Evolutionary conservation across 2,329 filamentous ascomycete species (phyloP), one percentile per base, ranked within the genome.

Genomic region (Elsinoe perseae): DNA sequence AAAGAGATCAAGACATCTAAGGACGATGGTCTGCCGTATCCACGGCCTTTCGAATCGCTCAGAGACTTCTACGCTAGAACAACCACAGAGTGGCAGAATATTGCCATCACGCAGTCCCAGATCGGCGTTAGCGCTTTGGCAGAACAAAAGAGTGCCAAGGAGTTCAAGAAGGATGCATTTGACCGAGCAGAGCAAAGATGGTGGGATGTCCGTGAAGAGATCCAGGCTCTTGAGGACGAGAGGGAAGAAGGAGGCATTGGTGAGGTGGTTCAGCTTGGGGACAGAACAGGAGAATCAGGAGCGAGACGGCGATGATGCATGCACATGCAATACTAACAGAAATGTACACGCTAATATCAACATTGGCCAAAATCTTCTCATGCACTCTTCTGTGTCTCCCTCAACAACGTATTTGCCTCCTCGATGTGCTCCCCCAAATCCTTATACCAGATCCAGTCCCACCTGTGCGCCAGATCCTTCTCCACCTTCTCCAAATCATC

Each of bases 171-270:
- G 65, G 84, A 83, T 68, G 93, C 90, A 1, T 98, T 96, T 69
- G 86, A 89, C 67, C 79, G 89, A 61, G 91, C 91, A 38, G 93
- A 98, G 72, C 87, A 91, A 73, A 95, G 95, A 70, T 98, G 93
- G 93, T 98, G 93, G 93, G 93, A 96, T 76, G 90, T 86, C 68
- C 81, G 93, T 64, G 93, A 98, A 74, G 92, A 97, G 73, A 87
- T 98, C 62, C 86, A 85, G 55, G 86, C 83, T 5, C 72, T 97
- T 66, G 93, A 98, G 72, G 92, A 96, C 72, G 92, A 96, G 74
- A 90, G 97, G 75, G 92, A 96, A 72, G 91, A 87, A 50, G 89
- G 90, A 30, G 91, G 93, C 8, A 96, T 97, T 70, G 88, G 90
- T 14, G 93, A 97, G 74, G 89, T 97, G 42, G 88, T 97, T 56